Percentiles rank a stretch among this genome's conserved stretches.
phyloP scores from a whole-genome alignment of 2,329 filamentous ascomycete genomes.

The Fulvia fulva region DNA sequence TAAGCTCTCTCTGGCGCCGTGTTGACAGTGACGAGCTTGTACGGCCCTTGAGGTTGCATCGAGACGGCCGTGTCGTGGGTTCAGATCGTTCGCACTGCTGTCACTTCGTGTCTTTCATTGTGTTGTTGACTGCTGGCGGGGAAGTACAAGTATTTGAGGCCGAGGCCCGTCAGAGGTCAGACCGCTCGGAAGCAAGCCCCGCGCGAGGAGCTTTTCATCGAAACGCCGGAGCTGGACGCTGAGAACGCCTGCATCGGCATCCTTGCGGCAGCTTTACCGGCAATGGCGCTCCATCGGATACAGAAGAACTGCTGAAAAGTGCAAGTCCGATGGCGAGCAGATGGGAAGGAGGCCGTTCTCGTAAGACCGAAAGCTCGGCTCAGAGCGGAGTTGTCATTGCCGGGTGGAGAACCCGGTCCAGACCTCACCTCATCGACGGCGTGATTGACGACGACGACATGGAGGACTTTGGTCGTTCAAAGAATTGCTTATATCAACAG shows the following conservation, averaged over 20 bases:
- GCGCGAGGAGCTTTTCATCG: not conserved
- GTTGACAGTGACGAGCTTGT: constrained; percentile 64
- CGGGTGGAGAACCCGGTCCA: constrained; percentile 9
- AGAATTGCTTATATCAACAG: not conserved
- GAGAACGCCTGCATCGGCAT: not conserved
- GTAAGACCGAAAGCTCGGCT: constrained; percentile 5
- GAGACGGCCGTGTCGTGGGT: constrained; percentile 4
- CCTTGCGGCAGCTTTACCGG: not conserved
- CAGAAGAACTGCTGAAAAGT: not conserved
- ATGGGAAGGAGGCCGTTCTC: not conserved
- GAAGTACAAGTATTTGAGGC: not conserved
- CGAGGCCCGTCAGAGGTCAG: not conserved
- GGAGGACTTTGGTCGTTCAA: not conserved
- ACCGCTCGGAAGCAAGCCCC: not conserved
- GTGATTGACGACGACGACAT: constrained; percentile 8
- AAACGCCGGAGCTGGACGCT: not conserved
- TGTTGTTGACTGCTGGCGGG: not conserved
- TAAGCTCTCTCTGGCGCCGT: constrained; percentile 63
- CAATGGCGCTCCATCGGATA: not conserved
- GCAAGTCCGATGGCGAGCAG: not conserved
- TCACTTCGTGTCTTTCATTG: not conserved
- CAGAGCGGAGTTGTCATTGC: constrained; percentile 5
- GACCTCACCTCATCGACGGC: constrained; percentile 11
- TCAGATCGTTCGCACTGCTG: not conserved
- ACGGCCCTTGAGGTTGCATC: constrained; percentile 47